Evolutionary conservation across 2,329 filamentous ascomycete species (phyloP).

Genomic region (Colletotrichum spaethianum): DNA sequence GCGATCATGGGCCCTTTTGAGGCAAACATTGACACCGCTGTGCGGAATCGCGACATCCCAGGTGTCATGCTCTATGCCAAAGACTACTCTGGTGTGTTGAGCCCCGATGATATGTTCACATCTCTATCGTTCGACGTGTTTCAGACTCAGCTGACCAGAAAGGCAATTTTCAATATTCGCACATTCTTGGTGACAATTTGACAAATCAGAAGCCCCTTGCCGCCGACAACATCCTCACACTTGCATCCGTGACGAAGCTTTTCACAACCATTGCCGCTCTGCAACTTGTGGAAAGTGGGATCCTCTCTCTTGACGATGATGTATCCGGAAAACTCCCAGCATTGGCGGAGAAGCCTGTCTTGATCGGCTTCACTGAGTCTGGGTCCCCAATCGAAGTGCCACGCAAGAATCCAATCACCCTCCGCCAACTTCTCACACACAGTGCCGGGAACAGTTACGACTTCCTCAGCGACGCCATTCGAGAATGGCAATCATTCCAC

Average conservation of each 20-base stretch:
- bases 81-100: slow-evolving; percentile 35
- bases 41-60: slow-evolving; percentile 32
- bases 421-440: slow-evolving; percentile 66
- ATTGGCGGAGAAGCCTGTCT: slow-evolving; percentile 61
- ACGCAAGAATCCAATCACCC: slow-evolving; percentile 57
- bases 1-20: slow-evolving; percentile 35
- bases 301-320: slow-evolving; percentile 62
- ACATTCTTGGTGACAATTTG: slow-evolving; percentile 22
- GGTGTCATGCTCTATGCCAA: slow-evolving; percentile 36
- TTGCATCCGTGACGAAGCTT: slow-evolving; percentile 60
- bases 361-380: slow-evolving; percentile 61
- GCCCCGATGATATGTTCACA: not conserved
- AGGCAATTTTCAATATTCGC: slow-evolving; percentile 33
- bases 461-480: slow-evolving; percentile 52
- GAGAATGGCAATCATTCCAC: slow-evolving; percentile 44
- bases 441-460: slow-evolving; percentile 64
- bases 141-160: not conserved
- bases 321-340: slow-evolving; percentile 62
- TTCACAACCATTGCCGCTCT: slow-evolving; percentile 66
- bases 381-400: slow-evolving; percentile 55
- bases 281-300: slow-evolving; percentile 68
- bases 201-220: slow-evolving; percentile 50
- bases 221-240: slow-evolving; percentile 53
- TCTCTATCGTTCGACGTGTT: not conserved
- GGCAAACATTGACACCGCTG: slow-evolving; percentile 24